These are phyloP conservation scores for Fonsecaea pedrosoi DNA, from an alignment of 2,329 filamentous ascomycete genomes.

Conservation along the genomic window DNA sequence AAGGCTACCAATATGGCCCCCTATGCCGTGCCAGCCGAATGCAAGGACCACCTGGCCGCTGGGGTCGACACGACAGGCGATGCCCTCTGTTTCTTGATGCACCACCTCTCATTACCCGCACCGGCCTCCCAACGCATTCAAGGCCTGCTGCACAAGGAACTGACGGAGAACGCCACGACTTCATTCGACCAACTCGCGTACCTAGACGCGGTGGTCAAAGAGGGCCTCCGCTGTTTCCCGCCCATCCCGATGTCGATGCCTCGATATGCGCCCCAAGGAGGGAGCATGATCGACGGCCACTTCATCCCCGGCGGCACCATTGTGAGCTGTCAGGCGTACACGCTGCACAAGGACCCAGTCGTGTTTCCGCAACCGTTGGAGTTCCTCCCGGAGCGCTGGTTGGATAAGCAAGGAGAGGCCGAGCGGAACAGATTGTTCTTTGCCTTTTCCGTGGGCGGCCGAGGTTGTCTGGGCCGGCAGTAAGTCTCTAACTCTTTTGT, in stretches of 20 bases:
- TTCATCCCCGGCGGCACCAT: constrained; percentile 44
- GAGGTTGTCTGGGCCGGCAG: constrained; percentile 51
- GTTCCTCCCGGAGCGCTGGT: constrained; percentile 35
- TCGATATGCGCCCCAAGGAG: constrained; percentile 50
- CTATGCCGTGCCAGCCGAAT: constrained; percentile 42
- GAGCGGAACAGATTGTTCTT: constrained; percentile 30
- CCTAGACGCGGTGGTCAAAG: constrained; percentile 56
- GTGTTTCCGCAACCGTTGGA: constrained; percentile 40
- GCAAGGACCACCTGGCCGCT: constrained; percentile 73
- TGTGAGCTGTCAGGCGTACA: constrained; percentile 42
- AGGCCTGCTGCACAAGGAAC: constrained; percentile 60
- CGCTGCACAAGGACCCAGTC: constrained; percentile 34
- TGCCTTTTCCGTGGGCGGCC: constrained; percentile 30
- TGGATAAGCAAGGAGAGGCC: constrained; percentile 25
- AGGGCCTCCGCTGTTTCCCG: constrained; percentile 56
- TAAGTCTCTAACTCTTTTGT: constrained; percentile 52
- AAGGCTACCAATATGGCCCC: constrained; percentile 21
- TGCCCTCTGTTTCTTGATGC: constrained; percentile 73
- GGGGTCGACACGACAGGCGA: constrained; percentile 76
- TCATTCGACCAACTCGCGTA: constrained; percentile 46
- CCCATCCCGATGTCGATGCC: constrained; percentile 45
- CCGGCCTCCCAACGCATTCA: constrained; percentile 59
- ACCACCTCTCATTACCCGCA: constrained; percentile 66
- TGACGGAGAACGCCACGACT: constrained; percentile 50
- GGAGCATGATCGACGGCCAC: constrained; percentile 42